A percentile compares a stretch with the other conserved stretches of the same genome.
Conservation (phyloP, 2,329 filamentous ascomycete genomes). For the Talaromyces atroroseus region DNA sequence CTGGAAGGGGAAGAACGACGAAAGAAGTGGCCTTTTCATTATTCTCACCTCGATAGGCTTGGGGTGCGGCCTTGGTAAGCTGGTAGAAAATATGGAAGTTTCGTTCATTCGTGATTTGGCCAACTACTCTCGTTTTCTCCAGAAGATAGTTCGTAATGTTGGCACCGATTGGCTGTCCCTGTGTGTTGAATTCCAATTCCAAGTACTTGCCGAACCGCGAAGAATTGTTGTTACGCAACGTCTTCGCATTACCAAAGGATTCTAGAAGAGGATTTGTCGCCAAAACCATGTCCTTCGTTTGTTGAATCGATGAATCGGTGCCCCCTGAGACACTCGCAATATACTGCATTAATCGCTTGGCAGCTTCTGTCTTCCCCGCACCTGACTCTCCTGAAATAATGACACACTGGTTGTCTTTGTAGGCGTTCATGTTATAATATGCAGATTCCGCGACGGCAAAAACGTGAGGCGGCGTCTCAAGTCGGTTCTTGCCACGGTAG, state of each 20-base stretch:
- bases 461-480: conserved; percentile 90
- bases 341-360: conserved; percentile 99
- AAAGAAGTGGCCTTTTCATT: not conserved
- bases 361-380: conserved; percentile 96
- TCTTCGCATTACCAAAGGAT: conserved; percentile 98
- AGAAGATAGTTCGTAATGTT: conserved; percentile 98
- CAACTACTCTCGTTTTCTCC: conserved; percentile 91
- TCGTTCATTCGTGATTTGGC: conserved; percentile 89
- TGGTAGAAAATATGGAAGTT: conserved; percentile 99
- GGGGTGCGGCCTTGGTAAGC: conserved; percentile 90
- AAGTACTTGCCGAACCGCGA: conserved; percentile 98
- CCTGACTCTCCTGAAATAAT: conserved; percentile 99
- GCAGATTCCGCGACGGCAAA: conserved; percentile 93
- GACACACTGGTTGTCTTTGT: conserved; percentile 97
- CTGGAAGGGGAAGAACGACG: not conserved
- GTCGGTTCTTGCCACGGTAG: conserved; percentile 93
- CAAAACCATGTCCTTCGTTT: conserved; percentile 99
- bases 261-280: conserved; percentile 95
- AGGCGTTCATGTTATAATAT: conserved; percentile 99
- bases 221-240: conserved; percentile 96
- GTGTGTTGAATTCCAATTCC: conserved; percentile 88
- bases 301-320: conserved; percentile 76
- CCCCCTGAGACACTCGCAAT: conserved; percentile 95
- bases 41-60: conserved; percentile 62
- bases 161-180: conserved; percentile 88